A percentile compares a stretch with the other conserved stretches of the same genome.
Evolutionary conservation across 148 eudicot species (phyloP).

Genomic region (Amaranthus cruentus): DNA sequence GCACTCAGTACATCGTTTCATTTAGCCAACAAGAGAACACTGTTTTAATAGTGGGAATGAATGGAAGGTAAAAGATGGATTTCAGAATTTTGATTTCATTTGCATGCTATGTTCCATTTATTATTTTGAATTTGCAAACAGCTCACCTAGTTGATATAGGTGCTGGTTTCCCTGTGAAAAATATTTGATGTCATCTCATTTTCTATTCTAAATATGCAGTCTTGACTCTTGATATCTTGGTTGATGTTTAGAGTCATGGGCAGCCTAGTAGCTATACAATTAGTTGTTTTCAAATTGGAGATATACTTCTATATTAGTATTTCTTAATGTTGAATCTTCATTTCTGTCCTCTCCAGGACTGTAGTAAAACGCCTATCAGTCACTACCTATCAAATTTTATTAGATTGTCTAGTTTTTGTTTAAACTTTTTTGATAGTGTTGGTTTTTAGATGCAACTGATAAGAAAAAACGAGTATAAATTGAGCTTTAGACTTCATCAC

Average conservation of each 20-base stretch:
- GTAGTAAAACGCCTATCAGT: not conserved
- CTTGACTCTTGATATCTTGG: not conserved
- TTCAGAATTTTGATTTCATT: not conserved
- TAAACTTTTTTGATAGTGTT: not conserved
- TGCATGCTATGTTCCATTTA: not conserved
- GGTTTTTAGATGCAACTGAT: not conserved
- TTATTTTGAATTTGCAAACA: not conserved
- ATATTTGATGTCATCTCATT: no score
- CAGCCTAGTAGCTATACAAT: not conserved
- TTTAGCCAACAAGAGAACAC: constrained; percentile 62
- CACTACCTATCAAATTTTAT: not conserved
- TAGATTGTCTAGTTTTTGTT: not conserved
- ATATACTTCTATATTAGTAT: not conserved
- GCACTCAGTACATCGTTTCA: constrained; percentile 43
- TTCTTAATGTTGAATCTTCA: not conserved
- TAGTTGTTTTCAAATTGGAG: not conserved
- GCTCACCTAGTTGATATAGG: not conserved
- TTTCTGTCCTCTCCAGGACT: no score
- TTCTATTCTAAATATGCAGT: no score
- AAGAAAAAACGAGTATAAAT: not conserved
- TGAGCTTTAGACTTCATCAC: no score
- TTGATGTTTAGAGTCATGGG: no score
- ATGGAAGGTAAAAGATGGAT: constrained; percentile 51
- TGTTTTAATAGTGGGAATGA: constrained; percentile 55
- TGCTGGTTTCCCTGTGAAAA: not conserved